Evolutionary conservation across 495 filamentous ascomycete genomes (phyloP).

Genomic region (Podospora tetraspora): DNA sequence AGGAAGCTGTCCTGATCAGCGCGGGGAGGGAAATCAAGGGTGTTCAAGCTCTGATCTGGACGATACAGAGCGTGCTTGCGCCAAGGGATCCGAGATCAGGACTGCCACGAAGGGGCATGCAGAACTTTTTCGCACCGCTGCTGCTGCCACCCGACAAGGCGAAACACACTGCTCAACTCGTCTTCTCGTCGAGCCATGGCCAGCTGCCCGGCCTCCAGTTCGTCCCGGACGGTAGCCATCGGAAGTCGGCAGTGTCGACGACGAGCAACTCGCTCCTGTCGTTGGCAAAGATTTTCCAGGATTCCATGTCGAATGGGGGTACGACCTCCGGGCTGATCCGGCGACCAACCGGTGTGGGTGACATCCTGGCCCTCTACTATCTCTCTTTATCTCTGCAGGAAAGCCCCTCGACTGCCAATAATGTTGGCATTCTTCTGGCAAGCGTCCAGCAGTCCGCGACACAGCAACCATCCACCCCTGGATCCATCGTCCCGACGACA

Average conservation of each 20-base stretch:
- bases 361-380: constrained; percentile 95
- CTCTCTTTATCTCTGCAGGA: constrained; percentile 91
- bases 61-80: constrained; percentile 69
- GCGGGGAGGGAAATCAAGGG: constrained; percentile 66
- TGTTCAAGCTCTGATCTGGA: constrained; percentile 74
- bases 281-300: constrained; percentile 96
- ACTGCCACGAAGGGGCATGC: constrained; percentile 20
- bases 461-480: constrained; percentile 27
- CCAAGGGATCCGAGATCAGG: constrained; percentile 31
- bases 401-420: constrained; percentile 96
- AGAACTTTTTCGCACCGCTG: constrained; percentile 43
- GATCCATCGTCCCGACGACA: constrained; percentile 35
- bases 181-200: constrained; percentile 68
- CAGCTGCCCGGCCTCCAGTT: constrained; percentile 78
- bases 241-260: constrained; percentile 80
- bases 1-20: constrained; percentile 88
- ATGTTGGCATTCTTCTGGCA: constrained; percentile 93
- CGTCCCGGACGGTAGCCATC: constrained; percentile 65
- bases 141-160: constrained; percentile 80
- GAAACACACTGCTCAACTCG: constrained; percentile 73
- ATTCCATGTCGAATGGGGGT: constrained; percentile 84
- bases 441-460: constrained; percentile 77
- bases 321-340: constrained; percentile 52
- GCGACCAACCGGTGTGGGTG: constrained; percentile 70
- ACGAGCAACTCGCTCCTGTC: constrained; percentile 95